A percentile compares a stretch with the other conserved stretches of the same genome.
phyloP scores from a whole-genome alignment of 768 basidiomycete genomes.

The Chalciporus sphaerocephalus region DNA sequence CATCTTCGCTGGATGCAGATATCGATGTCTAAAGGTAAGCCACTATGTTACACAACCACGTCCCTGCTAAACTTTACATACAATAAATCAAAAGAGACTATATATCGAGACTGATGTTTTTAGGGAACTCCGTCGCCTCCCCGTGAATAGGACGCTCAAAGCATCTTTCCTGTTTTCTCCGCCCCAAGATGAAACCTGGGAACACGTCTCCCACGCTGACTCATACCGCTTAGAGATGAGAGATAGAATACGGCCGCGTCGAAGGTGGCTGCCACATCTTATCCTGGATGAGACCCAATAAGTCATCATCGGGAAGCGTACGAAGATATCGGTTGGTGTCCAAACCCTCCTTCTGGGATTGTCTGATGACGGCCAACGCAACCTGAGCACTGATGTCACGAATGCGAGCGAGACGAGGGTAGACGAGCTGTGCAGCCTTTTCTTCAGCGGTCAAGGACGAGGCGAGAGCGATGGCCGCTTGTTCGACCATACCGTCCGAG shows the following conservation, averaged over 20 bases:
- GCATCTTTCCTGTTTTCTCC: too few relatives aligned
- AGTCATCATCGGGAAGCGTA: conserved; percentile 42
- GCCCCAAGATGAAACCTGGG: neutral
- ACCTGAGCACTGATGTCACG: conserved; percentile 62
- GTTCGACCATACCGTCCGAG: conserved; percentile 68
- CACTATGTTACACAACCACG: neutral
- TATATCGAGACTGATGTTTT: neutral
- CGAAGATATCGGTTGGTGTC: conserved; percentile 47
- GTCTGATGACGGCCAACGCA: conserved; percentile 56
- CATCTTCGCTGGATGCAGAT: conserved; percentile 15
- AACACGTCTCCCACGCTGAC: conserved; percentile 1
- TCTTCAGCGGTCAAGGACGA: conserved; percentile 56
- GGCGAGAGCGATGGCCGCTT: conserved; percentile 57
- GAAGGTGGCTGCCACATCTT: conserved; percentile 53
- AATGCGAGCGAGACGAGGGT: conserved; percentile 64
- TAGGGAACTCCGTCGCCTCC: neutral
- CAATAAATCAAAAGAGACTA: neutral
- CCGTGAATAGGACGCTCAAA: too few relatives aligned
- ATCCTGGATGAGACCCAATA: conserved; percentile 46
- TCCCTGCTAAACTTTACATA: neutral
- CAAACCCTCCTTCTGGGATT: conserved; percentile 58
- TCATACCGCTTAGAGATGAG: conserved; percentile 18
- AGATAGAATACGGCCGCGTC: neutral
- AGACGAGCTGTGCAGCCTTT: conserved; percentile 50
- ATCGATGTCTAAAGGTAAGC: conserved; percentile 27